Base-by-base conservation (phyloP, 768 basidiomycete genomes). In the Lactifluus echinatus region DNA sequence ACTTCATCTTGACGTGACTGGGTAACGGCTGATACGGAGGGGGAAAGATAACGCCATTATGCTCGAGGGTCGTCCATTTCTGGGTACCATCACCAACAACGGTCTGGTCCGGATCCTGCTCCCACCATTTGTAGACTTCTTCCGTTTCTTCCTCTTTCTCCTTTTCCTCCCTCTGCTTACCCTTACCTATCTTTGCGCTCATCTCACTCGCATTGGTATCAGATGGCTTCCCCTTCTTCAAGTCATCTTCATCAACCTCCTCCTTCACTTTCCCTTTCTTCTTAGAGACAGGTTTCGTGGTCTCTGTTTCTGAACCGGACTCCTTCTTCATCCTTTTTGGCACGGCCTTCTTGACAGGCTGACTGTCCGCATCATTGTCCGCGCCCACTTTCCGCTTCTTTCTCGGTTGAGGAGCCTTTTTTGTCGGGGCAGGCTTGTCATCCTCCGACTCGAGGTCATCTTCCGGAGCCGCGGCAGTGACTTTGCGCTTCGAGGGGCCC, bases 21-120 rank as follows among this genome's bases (percentile, higher is more conserved):
- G 96, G 93, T 53, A 96, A 74, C 8, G 87, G 79, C 65, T 91
- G 85, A 69, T 99, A 99, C 2, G 93, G 86, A 48, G 92, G 92
- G 60, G 96, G 96, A 73, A 99, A 99, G 61, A 93, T 79, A 37
- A 99, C 93, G 49, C 94, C 96, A 63, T 80, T 83, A 72, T 99
- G 96, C 66, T 92, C 87, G 50, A 99, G 79, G n/a, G 92, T 96
- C 60, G 81, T 80, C 96, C 96, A 99, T 71, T 97, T 96, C 55
- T 82, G 75, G 37, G 82, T 76, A 11, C 82, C 89, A 66, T 93
- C 90, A 52, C 81, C 83, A 56, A 87, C 80, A 29, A 75, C 77
- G 62, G 86, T 79, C 63, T 79, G 74, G 58, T 63, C 62, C 17
- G 56, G 55, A 19, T 63, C 60, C 23, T 76, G 71, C 65, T 93